phyloP scores from a whole-genome alignment of 179 eudicot species.

The Nepenthes alata region DNA sequence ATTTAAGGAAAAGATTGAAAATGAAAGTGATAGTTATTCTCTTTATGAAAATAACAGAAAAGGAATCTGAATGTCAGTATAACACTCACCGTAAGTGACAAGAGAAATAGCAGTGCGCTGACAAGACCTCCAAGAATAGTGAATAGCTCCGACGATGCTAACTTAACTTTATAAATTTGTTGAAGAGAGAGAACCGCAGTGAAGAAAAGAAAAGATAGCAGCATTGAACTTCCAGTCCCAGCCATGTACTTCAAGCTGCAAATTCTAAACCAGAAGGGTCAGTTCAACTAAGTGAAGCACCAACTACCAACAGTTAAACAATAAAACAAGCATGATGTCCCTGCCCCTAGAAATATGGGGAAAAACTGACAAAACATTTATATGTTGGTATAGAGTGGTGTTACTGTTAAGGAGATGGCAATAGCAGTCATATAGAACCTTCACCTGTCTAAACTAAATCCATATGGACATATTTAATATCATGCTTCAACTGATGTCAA shows the following conservation, averaged over 20 bases:
- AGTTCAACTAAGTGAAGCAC: too few species aligned
- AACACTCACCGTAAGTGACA: conserved; percentile 50
- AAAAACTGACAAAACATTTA: too few species aligned
- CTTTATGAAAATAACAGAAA: neutral
- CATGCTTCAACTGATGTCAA: too few species aligned
- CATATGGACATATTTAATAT: too few species aligned
- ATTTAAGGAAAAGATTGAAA: neutral
- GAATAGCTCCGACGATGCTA: conserved; percentile 69
- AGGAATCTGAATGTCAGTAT: neutral
- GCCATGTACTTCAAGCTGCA: conserved; percentile 32
- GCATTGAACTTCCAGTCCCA: conserved; percentile 66
- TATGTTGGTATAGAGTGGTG: too few species aligned
- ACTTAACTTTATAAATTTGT: conserved; percentile 60
- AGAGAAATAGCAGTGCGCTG: conserved; percentile 54
- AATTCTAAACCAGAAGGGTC: neutral
- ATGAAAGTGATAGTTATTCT: neutral
- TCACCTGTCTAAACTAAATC: too few species aligned
- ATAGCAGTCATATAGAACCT: too few species aligned
- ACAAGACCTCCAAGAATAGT: conserved; percentile 86
- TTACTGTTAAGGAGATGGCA: too few species aligned
- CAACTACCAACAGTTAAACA: too few species aligned
- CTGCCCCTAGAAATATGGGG: too few species aligned
- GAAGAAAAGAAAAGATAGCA: conserved; percentile 52
- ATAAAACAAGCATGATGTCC: too few species aligned
- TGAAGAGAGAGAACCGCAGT: conserved; percentile 58